Base-by-base conservation (phyloP, 148 eudicot species). In the Heliamphora exappendiculata region DNA sequence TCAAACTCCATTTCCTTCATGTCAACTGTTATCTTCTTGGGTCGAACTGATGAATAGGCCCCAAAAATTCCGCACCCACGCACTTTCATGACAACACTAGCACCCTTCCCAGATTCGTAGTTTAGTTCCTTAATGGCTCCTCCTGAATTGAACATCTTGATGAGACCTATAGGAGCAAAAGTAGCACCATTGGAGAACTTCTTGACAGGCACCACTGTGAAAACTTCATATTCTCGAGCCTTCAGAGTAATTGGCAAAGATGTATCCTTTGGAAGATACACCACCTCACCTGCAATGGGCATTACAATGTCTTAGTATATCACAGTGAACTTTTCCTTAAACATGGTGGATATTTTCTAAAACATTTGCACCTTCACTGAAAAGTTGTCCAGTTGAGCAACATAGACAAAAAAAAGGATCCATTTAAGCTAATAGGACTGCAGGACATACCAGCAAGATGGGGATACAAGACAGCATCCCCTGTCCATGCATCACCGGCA, bases 131-230 rank as follows among this genome's bases (percentile, higher is more conserved):
- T 87, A 16, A 91, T 85, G 67, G 96, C 93, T 63, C 91, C 98
- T 76, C 98, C 93, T 10, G 96, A 88, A 34, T 93, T 93, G 79
- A 91, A 88, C 98, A 93, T 91, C 58, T 85, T 79, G 51, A 79
- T 77, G 9, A 93, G 85, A 53, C 98, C 98, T 33, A 93, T 81
- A 2, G 96, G 89, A 58, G 93, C 96, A 77, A 93, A 91, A 24
- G 20, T 22, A 62, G 74, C 85, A 20, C 89, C 87, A 37, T 65
- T 87, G 19, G 90, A 81, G 81, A 93, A 31, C 78, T 79, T 72
- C 77, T 81, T 88, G 34, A 87, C 85, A 5, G 98, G 96, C 75
- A 86, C 89, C 76, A 93, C 90, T 0, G 94, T 91, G 73, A 89
- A 91, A 17, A 93, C 89, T 70, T 93, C 94, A 13, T 84, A 93